Conservation (phyloP, 2,329 filamentous ascomycete genomes). For the Dothiorella sarmentorum region DNA sequence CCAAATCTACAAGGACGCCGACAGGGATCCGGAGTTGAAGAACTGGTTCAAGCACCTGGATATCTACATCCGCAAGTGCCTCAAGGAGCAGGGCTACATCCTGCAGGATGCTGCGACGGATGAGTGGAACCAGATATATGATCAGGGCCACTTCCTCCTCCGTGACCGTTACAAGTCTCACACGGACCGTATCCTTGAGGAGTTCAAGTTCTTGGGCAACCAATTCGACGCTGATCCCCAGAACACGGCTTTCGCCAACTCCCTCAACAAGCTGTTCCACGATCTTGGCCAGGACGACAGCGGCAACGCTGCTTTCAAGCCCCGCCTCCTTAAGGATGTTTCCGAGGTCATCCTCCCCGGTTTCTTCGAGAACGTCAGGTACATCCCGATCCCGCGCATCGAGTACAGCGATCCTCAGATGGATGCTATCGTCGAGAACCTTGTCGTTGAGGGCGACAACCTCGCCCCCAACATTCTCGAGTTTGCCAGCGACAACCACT, state of each 20-base stretch:
- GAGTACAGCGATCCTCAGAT: constrained; percentile 83
- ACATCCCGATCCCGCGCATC: constrained; percentile 89
- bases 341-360: constrained; percentile 81
- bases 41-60: constrained; percentile 83
- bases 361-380: constrained; percentile 78
- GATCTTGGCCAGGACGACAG: constrained; percentile 85
- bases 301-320: constrained; percentile 87
- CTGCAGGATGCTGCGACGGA: constrained; percentile 74
- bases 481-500: constrained; percentile 87
- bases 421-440: constrained; percentile 88
- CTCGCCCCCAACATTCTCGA: constrained; percentile 91
- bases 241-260: constrained; percentile 74
- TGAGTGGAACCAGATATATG: constrained; percentile 82
- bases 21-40: constrained; percentile 80
- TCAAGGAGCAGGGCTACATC: constrained; percentile 88
- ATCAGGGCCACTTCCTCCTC: constrained; percentile 80
- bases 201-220: constrained; percentile 82
- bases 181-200: constrained; percentile 81
- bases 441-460: constrained; percentile 94
- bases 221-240: constrained; percentile 87
- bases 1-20: constrained; percentile 80
- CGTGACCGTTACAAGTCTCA: constrained; percentile 84
- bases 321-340: constrained; percentile 84
- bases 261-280: constrained; percentile 79
- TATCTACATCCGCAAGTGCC: constrained; percentile 72